A percentile compares a stretch with the other conserved stretches of the same genome.
phyloP scores from a whole-genome alignment of 441 rosid species.

The Jatropha podagrica region DNA sequence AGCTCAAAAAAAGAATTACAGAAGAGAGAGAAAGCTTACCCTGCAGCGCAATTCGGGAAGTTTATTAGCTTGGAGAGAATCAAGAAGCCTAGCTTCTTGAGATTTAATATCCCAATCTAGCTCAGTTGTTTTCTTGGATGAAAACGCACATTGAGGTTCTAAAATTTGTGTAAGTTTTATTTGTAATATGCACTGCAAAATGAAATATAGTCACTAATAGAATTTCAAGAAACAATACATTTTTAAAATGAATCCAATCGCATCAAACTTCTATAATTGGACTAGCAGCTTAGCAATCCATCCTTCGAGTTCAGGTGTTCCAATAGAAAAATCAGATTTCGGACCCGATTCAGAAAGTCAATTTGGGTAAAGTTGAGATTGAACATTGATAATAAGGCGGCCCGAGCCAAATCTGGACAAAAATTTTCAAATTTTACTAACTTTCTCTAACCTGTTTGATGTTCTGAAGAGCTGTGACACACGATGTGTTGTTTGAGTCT shows the following conservation, averaged over 20 bases:
- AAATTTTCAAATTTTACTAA: too few relatives aligned
- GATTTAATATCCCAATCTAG: slow-evolving; percentile 32
- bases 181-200: slow-evolving; percentile 18
- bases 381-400: too few relatives aligned
- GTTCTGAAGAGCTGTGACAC: slow-evolving; percentile 21
- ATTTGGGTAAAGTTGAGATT: too few relatives aligned
- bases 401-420: too few relatives aligned
- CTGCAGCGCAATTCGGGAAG: slow-evolving; percentile 32
- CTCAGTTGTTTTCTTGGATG: slow-evolving; percentile 3
- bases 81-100: slow-evolving; percentile 25
- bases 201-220: not conserved
- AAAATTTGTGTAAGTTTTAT: slow-evolving; percentile 19
- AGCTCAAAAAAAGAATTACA: too few relatives aligned
- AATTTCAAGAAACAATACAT: too few relatives aligned
- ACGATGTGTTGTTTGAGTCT: slow-evolving; percentile 22
- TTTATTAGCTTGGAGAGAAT: slow-evolving; percentile 17
- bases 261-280: too few relatives aligned
- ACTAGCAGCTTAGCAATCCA: too few relatives aligned
- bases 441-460: slow-evolving; percentile 24
- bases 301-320: too few relatives aligned
- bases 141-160: slow-evolving; percentile 30
- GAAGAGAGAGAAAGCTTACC: slow-evolving; percentile 16
- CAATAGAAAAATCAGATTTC: too few relatives aligned
- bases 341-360: too few relatives aligned
- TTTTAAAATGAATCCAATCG: too few relatives aligned